A percentile compares a stretch with the other conserved stretches of the same genome.
These are phyloP conservation scores for Neurospora sp. DNA, from an alignment of 495 filamentous ascomycete species.

Conservation along the genomic window DNA sequence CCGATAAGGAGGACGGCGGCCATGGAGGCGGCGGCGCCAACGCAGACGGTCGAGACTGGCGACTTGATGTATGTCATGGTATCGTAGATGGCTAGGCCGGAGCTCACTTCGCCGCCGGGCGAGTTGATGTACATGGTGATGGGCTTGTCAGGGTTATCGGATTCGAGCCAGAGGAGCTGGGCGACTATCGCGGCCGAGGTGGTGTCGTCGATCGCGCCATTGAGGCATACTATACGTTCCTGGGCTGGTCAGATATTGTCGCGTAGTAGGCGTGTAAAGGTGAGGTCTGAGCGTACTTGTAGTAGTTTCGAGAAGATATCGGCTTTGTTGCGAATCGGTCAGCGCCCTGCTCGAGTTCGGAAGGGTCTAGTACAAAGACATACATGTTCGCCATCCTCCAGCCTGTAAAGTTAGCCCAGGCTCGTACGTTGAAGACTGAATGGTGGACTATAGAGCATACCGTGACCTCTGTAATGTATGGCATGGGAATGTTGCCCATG, in stretches of 20 bases:
- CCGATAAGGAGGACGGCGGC: conserved; percentile 81
- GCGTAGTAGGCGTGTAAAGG: not conserved
- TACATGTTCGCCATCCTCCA: conserved; percentile 87
- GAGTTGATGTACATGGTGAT: conserved; percentile 98
- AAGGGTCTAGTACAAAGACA: conserved; percentile 19
- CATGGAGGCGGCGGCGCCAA: conserved; percentile 93
- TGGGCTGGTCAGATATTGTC: conserved; percentile 21
- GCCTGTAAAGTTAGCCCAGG: conserved; percentile 49
- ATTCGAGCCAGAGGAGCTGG: conserved; percentile 95
- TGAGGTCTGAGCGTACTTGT: conserved; percentile 40
- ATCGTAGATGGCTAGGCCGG: conserved; percentile 93
- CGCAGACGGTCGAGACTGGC: conserved; percentile 86
- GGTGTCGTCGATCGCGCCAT: conserved; percentile 81
- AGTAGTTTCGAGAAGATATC: conserved; percentile 77
- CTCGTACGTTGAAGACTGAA: not conserved
- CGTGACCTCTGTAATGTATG: conserved; percentile 69
- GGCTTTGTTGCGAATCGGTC: conserved; percentile 37
- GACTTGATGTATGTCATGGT: conserved; percentile 96
- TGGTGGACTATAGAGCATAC: conserved; percentile 40
- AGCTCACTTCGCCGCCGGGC: conserved; percentile 91
- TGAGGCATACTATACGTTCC: conserved; percentile 94
- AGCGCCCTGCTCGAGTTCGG: conserved; percentile 16
- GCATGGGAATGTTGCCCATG: conserved; percentile 53
- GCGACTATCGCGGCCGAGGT: conserved; percentile 86
- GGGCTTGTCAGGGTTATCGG: conserved; percentile 83